Evolutionary conservation across 495 filamentous ascomycete genomes (phyloP), one percentile per base, ranked within the genome.

Genomic region (Hypomontagnella submonticulosa): DNA sequence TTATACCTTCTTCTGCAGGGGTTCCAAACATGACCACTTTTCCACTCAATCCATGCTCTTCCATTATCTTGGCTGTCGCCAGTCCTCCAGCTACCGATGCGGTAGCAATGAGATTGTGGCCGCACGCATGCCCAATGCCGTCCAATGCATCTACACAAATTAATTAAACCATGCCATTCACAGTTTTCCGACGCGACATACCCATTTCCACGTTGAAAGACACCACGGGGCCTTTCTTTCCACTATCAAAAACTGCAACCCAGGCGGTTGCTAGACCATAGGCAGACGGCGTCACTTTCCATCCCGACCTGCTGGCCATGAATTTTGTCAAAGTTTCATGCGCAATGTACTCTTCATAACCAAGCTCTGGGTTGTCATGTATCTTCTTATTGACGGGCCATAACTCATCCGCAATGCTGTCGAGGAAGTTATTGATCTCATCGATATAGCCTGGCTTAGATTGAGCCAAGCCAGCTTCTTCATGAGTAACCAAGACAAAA

Each of bases 101-200:
- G 0, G 81, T 88, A 4, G 87, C 83, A 59, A 90, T 91, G 1
- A 91, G 83, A 54, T 90, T 90, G 73, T 90, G 88, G 4, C 88
- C 88, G 56, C 87, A 90, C 0, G 87, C 87, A 65, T 91, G 88
- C 34, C 86, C 88, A 36, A 90, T 84, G 2, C 68, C 78, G 0
- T 85, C 86, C 15, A 87, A 75, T 0, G 85, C 84, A 60, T 87
- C 85, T 78, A 36, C 20, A 38, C 18, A 32, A 1, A 32, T 15
- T 6, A 4, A 12, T 74, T 36, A 74, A 66, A 52, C 11, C 1
- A 40, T 30, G 10, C n/a, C 15, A 33, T 9, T 20, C 13, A 3
- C 7, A 10, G 27, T 8, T 8, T 13, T 23, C 30, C 13, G 5
- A 5, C 19, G 51, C 33, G 53, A 63, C 76, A 37, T 57, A 80